phyloP scores from a whole-genome alignment of 768 basidiomycete genomes.

The Auriscalpium orientale region DNA sequence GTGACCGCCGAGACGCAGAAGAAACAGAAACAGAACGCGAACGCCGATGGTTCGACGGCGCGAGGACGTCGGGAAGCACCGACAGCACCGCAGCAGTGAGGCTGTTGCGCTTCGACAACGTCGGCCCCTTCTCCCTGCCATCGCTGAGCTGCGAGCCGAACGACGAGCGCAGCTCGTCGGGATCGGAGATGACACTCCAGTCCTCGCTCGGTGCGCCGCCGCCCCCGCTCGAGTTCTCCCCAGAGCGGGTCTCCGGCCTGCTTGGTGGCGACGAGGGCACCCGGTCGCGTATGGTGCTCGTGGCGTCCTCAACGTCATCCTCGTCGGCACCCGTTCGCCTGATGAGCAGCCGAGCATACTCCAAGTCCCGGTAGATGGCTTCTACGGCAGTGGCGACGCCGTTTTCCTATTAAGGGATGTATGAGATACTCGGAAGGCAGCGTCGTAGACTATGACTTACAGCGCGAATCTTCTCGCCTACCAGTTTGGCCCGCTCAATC shows the following conservation, averaged over 20 bases:
- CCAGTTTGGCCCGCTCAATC: slow-evolving; percentile 71
- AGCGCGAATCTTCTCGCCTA: slow-evolving; percentile 83
- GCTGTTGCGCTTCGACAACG: slow-evolving; percentile 38
- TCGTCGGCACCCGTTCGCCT: slow-evolving; percentile 38
- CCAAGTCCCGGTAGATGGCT: slow-evolving; percentile 91
- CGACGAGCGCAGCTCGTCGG: slow-evolving; percentile 53
- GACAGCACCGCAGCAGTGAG: slow-evolving; percentile 15
- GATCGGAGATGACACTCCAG: slow-evolving; percentile 84
- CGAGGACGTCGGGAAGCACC: slow-evolving; percentile 15
- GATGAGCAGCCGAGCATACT: slow-evolving; percentile 85
- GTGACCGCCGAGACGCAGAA: not conserved
- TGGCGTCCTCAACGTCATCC: slow-evolving; percentile 28
- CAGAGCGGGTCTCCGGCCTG: slow-evolving; percentile 13
- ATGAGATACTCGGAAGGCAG: not conserved
- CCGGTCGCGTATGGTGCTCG: slow-evolving; percentile 21
- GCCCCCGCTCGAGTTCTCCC: slow-evolving; percentile 28
- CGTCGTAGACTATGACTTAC: slow-evolving; percentile 34
- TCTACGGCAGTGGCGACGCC: slow-evolving; percentile 93
- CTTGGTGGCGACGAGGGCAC: slow-evolving; percentile 12
- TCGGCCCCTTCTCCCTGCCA: slow-evolving; percentile 1
- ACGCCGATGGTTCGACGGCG: slow-evolving; percentile 9
- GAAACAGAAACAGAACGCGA: slow-evolving; percentile 8
- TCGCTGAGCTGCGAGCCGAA: slow-evolving; percentile 23
- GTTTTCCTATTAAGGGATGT: slow-evolving; percentile 56
- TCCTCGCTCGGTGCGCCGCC: slow-evolving; percentile 64